Conservation (phyloP, 2,329 filamentous ascomycete genomes). For the Bipolaris victoriae region DNA sequence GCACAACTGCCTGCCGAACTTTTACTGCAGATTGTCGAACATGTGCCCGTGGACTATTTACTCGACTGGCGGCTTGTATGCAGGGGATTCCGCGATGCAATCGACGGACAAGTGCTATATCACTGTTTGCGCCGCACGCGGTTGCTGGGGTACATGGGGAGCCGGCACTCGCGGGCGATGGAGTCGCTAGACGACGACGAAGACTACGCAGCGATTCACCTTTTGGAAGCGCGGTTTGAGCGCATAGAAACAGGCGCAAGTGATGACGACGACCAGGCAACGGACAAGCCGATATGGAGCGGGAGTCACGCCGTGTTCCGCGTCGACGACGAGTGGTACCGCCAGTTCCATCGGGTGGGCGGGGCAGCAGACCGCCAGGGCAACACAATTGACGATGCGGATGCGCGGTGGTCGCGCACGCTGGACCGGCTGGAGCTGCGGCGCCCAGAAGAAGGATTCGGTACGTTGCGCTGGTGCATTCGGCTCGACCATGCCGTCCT, state of each 20-base stretch:
- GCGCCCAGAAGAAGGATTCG: slow-evolving; percentile 19
- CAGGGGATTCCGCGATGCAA: slow-evolving; percentile 38
- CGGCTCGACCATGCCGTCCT: slow-evolving; percentile 34
- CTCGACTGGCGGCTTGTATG: slow-evolving; percentile 41
- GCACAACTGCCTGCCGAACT: slow-evolving; percentile 42
- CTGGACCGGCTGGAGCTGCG: slow-evolving; percentile 16
- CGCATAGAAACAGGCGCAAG: slow-evolving; percentile 2
- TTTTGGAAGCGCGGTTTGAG: slow-evolving; percentile 24
- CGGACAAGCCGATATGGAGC: slow-evolving; percentile 22
- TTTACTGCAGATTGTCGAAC: slow-evolving; percentile 35
- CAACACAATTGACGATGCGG: slow-evolving; percentile 2
- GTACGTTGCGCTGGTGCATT: slow-evolving; percentile 35
- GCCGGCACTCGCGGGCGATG: slow-evolving; percentile 3
- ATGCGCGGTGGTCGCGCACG: slow-evolving; percentile 2
- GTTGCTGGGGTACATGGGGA: slow-evolving; percentile 32
- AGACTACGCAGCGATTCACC: slow-evolving; percentile 23
- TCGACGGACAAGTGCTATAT: slow-evolving; percentile 39
- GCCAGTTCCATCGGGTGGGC: slow-evolving; percentile 3
- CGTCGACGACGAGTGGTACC: slow-evolving; percentile 30
- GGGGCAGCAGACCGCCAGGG: neutral
- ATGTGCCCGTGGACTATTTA: slow-evolving; percentile 34
- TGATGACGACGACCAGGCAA: neutral
- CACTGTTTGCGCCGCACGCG: slow-evolving; percentile 28
- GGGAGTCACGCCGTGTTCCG: slow-evolving; percentile 29
- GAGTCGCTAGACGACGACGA: slow-evolving; percentile 13